Conservation (phyloP, 2,329 filamentous ascomycete genomes). For the Pezicula neosporulosa region DNA sequence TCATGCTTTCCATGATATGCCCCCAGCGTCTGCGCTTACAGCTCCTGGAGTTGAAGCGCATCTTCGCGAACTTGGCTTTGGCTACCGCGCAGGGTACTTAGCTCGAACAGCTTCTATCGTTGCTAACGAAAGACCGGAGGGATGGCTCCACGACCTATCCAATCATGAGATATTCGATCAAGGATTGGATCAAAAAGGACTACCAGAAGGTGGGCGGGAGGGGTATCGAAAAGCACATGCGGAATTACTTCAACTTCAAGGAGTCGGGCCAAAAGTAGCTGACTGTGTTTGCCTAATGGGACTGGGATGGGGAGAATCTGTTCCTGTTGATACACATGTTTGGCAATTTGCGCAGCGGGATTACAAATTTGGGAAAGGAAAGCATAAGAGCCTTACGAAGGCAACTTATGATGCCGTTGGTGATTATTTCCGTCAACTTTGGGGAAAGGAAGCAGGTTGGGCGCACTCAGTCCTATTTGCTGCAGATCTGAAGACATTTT, state of each 20-base stretch:
- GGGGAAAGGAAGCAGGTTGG: constrained; percentile 95
- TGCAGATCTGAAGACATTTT: constrained; percentile 83
- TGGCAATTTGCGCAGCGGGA: constrained; percentile 98
- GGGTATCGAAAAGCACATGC: constrained; percentile 78
- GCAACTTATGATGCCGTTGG: constrained; percentile 86
- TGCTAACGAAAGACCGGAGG: constrained; percentile 58
- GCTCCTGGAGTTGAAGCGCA: constrained; percentile 73
- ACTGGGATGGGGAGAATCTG: constrained; percentile 89
- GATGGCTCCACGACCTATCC: constrained; percentile 74
- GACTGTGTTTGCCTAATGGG: constrained; percentile 98
- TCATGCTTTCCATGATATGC: constrained; percentile 83
- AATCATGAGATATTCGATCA: constrained; percentile 82
- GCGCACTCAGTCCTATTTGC: constrained; percentile 96
- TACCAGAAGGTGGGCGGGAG: constrained; percentile 42
- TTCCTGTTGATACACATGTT: constrained; percentile 96
- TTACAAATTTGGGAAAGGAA: constrained; percentile 84
- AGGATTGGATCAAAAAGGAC: constrained; percentile 43
- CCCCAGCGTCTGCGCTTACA: constrained; percentile 69
- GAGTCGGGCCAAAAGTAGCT: constrained; percentile 93
- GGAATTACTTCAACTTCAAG: constrained; percentile 72
- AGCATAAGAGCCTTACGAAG: constrained; percentile 83
- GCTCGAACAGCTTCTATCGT: constrained; percentile 79
- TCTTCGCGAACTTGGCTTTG: constrained; percentile 82
- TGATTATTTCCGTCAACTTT: constrained; percentile 82
- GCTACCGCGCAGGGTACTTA: constrained; percentile 92